These are phyloP conservation scores for Ascocoryne sarcoides DNA, from an alignment of 2,329 filamentous ascomycete genomes.

Conservation along the genomic window DNA sequence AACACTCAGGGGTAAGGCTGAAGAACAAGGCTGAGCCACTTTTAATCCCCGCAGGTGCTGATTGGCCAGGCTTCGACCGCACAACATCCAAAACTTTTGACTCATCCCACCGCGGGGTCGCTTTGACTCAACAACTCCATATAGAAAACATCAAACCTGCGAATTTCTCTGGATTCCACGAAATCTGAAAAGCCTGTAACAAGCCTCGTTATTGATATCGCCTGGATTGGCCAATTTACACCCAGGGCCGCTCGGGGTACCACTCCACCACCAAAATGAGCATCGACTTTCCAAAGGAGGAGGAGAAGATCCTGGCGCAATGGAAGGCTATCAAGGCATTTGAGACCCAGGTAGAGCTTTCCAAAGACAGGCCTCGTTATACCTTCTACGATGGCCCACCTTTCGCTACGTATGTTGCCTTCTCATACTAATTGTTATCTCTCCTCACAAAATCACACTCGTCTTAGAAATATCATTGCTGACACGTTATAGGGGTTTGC, in stretches of 20 bases:
- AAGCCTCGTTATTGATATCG: not conserved
- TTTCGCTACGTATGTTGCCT: slow-evolving; percentile 50
- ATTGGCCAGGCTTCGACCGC: too few species aligned
- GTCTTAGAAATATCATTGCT: not conserved
- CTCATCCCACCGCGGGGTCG: too few species aligned
- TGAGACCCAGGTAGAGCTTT: slow-evolving; percentile 67
- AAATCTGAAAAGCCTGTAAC: too few species aligned
- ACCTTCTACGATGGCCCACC: slow-evolving; percentile 91
- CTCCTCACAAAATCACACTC: too few species aligned
- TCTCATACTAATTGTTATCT: too few species aligned
- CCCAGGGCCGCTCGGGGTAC: not conserved
- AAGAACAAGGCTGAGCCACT: too few species aligned
- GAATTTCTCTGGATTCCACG: too few species aligned
- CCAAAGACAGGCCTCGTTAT: slow-evolving; percentile 72
- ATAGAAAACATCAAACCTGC: too few species aligned
- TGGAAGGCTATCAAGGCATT: slow-evolving; percentile 95
- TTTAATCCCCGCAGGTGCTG: too few species aligned
- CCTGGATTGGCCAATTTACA: not conserved
- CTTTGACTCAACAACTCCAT: too few species aligned
- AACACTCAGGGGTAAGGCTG: too few species aligned
- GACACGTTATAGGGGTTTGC: slow-evolving; percentile 36
- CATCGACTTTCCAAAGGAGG: slow-evolving; percentile 87
- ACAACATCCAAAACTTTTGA: too few species aligned
- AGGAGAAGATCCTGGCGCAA: slow-evolving; percentile 72
- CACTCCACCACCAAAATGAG: slow-evolving; percentile 18